Evolutionary conservation across 345 rosid species (phyloP).

Genomic region (Nasturtium officinale): DNA sequence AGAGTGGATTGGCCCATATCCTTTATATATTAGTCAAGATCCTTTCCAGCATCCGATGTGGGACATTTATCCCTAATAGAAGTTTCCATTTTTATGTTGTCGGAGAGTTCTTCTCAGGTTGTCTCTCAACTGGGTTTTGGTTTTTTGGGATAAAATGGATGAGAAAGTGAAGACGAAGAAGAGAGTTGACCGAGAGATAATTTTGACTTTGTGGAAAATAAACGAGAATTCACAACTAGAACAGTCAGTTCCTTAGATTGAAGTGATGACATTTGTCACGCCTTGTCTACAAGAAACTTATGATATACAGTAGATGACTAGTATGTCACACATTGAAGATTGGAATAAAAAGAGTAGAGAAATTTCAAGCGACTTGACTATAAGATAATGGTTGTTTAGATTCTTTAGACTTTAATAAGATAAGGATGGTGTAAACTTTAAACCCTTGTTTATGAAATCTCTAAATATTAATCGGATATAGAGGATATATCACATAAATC

Average conservation of each 20-base stretch:
- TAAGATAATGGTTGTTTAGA: background rate
- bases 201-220: background rate
- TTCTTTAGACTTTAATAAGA: background rate
- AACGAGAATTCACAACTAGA: conserved; percentile 19
- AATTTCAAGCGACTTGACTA: background rate
- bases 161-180: background rate
- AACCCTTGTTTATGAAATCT: no score
- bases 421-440: background rate
- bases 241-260: background rate
- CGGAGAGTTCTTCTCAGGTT: background rate
- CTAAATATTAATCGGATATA: no score
- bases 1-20: no score
- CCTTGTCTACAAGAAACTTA: background rate
- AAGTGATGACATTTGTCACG: conserved; percentile 5
- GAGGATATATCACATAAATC: no score
- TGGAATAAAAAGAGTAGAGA: background rate
- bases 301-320: no score
- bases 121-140: background rate
- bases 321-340: background rate
- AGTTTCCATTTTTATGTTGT: conserved; percentile 21
- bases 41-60: no score
- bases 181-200: conserved; percentile 27
- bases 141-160: background rate
- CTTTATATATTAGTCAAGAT: no score
- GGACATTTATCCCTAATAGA: no score